Conservation (phyloP, 257 asterid genomes). For the Cynanchum wilfordii region DNA sequence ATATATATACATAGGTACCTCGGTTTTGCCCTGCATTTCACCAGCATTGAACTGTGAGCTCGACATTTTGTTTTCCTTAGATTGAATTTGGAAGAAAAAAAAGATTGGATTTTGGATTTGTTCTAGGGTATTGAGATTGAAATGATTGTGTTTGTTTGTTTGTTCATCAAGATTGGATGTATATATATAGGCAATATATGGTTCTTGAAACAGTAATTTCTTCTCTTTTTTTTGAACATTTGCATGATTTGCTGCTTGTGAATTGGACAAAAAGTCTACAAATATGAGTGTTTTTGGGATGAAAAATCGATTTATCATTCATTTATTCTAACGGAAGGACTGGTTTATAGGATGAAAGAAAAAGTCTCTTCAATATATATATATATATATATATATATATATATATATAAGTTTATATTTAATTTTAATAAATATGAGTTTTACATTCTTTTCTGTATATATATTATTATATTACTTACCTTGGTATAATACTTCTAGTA, state of each 20-base stretch:
- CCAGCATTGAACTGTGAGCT: neutral
- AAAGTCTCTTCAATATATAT: too few species aligned
- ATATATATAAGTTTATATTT: too few species aligned
- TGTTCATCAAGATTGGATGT: neutral
- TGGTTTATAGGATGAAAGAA: neutral
- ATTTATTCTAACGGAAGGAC: neutral
- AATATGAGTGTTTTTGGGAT: neutral
- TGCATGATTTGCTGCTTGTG: neutral
- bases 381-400: too few species aligned
- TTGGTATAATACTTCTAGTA: too few species aligned
- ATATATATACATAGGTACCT: neutral
- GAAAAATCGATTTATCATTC: neutral
- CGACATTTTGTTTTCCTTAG: neutral
- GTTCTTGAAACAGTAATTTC: neutral
- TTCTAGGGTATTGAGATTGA: neutral
- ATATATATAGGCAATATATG: neutral
- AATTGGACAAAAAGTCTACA: neutral
- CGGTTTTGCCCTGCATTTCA: neutral
- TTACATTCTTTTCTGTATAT: too few species aligned
- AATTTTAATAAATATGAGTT: too few species aligned
- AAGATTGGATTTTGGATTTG: neutral
- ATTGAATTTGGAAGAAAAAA: neutral
- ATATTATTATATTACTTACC: too few species aligned
- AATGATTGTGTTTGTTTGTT: neutral
- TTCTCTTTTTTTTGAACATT: neutral